Percentiles rank a stretch among this genome's conserved stretches.
Conservation (phyloP, 495 filamentous ascomycete species). For the Recurvomyces mirabilis region DNA sequence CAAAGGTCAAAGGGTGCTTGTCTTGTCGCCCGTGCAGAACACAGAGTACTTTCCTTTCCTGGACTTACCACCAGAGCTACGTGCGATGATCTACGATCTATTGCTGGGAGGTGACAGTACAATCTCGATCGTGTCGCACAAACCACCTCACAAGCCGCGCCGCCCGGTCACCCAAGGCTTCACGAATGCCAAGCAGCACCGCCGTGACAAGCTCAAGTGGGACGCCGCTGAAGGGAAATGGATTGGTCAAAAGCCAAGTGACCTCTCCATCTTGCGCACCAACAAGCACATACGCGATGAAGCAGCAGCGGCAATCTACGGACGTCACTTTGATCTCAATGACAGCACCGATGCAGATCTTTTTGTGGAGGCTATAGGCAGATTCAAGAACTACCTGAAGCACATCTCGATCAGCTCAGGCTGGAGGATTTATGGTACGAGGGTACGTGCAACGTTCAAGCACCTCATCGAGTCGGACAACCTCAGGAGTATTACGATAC, state of each 20-base stretch:
- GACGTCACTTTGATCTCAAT: constrained; percentile 12
- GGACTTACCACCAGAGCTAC: constrained; percentile 15
- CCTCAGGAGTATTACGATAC: too few species aligned
- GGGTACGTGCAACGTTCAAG: too few species aligned
- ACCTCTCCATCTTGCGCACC: constrained; percentile 10
- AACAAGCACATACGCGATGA: constrained; percentile 14
- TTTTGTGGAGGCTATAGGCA: constrained; percentile 7
- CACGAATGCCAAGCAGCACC: background rate
- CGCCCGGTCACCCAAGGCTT: constrained; percentile 2
- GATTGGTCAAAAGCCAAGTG: constrained; percentile 2
- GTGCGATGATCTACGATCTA: constrained; percentile 13
- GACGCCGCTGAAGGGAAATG: constrained; percentile 4
- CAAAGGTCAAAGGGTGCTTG: constrained; percentile 9
- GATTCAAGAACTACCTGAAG: constrained; percentile 8
- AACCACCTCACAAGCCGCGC: background rate
- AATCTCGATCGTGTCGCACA: constrained; percentile 1
- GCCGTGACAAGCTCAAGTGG: background rate
- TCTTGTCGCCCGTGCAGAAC: constrained; percentile 4
- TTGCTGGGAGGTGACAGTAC: constrained; percentile 2
- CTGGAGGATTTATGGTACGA: too few species aligned
- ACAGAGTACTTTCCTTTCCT: constrained; percentile 11
- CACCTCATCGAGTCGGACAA: too few species aligned
- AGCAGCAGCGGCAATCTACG: constrained; percentile 16
- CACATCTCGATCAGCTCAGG: constrained; percentile 1
- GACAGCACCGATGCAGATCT: background rate